phyloP scores from a whole-genome alignment of 306 rosid species.

The Carpinus viminea region DNA sequence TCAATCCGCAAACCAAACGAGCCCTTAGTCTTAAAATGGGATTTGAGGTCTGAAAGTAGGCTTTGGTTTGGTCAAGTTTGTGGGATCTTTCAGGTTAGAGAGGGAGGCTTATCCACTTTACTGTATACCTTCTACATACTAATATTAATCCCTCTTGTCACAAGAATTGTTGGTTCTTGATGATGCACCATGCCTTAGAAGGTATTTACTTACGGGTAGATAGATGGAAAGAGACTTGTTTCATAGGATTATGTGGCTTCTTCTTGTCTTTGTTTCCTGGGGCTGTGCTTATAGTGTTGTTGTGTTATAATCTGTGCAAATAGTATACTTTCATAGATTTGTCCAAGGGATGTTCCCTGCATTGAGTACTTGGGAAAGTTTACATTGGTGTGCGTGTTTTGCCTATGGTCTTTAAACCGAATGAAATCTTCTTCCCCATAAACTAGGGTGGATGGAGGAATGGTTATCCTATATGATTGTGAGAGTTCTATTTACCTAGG shows the following conservation, averaged over 20 bases:
- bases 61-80: neutral
- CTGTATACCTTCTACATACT: neutral
- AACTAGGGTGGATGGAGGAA: neutral
- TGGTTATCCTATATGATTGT: neutral
- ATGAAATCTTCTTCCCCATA: neutral
- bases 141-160: neutral
- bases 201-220: neutral
- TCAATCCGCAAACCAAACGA: too few relatives aligned
- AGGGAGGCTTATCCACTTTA: neutral
- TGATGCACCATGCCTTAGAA: neutral
- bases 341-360: neutral
- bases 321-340: neutral
- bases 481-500: neutral
- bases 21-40: neutral
- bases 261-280: neutral
- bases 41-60: neutral
- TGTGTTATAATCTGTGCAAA: neutral
- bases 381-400: neutral
- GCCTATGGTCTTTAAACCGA: neutral
- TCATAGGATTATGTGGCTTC: neutral
- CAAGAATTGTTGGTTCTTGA: neutral
- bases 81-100: neutral
- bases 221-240: conserved; percentile 1
- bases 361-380: neutral
- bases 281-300: neutral